Percentiles rank a stretch among this genome's conserved stretches.
Evolutionary conservation across 2,329 filamentous ascomycete species (phyloP).

Genomic region (Truncatella angustata): DNA sequence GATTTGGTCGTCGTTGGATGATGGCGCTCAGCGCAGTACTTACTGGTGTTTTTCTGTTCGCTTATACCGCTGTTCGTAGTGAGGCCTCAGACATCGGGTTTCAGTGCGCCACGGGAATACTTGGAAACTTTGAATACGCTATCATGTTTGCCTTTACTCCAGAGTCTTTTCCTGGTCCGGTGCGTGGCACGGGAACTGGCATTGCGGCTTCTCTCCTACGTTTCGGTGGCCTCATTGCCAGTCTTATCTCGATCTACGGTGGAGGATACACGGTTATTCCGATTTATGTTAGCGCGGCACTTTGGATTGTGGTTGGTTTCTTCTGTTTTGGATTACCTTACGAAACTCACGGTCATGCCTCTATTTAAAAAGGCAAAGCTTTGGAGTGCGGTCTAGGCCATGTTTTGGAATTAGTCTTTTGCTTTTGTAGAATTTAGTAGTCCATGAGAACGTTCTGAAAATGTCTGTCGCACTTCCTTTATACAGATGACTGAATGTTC

Average conservation of each 20-base stretch:
- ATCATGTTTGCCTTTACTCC: slow-evolving; percentile 49
- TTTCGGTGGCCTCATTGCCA: slow-evolving; percentile 37
- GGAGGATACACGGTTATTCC: slow-evolving; percentile 38
- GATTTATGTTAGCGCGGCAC: slow-evolving; percentile 42
- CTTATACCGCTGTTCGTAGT: slow-evolving; percentile 40
- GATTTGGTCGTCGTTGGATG: slow-evolving; percentile 41
- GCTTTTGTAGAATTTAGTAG: no score
- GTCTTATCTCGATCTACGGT: slow-evolving; percentile 39
- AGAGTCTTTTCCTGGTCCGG: slow-evolving; percentile 55
- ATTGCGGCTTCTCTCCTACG: slow-evolving; percentile 37
- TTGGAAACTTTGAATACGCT: slow-evolving; percentile 40
- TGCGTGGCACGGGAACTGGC: slow-evolving; percentile 53
- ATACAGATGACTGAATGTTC: no score
- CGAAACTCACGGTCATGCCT: slow-evolving; percentile 39
- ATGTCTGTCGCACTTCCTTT: no score
- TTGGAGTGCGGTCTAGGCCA: neutral
- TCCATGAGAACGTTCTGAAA: no score
- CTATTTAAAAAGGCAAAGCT: slow-evolving; percentile 19
- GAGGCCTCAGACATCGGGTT: slow-evolving; percentile 36
- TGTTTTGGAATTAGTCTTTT: no score
- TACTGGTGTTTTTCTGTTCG: slow-evolving; percentile 44
- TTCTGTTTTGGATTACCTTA: slow-evolving; percentile 41
- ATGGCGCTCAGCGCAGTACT: slow-evolving; percentile 44
- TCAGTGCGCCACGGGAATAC: slow-evolving; percentile 42
- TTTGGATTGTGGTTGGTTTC: slow-evolving; percentile 41